Conservation (phyloP, 2,329 filamentous ascomycete species). For the Stagonosporopsis tanaceti region DNA sequence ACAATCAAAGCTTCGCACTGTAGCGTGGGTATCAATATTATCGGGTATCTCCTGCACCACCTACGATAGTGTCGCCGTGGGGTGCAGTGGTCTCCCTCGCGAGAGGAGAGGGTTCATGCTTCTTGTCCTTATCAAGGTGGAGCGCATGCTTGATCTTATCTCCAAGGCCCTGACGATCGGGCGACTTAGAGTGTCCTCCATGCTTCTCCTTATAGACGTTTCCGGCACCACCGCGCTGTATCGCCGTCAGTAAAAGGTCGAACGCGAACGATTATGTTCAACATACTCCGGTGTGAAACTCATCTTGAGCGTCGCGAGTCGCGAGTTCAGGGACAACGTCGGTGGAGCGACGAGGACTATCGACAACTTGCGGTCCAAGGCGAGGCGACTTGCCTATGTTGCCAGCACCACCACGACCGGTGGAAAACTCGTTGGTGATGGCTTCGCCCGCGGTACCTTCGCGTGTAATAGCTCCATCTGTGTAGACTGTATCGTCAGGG, state of each 20-base stretch:
- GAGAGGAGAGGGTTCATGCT: constrained; percentile 41
- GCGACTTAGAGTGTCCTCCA: constrained; percentile 53
- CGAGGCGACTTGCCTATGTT: constrained; percentile 52
- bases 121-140: constrained; percentile 48
- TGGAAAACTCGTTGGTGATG: constrained; percentile 51
- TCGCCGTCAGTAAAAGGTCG: constrained; percentile 20
- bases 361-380: constrained; percentile 36
- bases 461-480: constrained; percentile 56
- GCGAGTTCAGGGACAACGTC: constrained; percentile 57
- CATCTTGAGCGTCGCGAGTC: constrained; percentile 49
- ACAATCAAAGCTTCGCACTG: neutral
- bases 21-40: constrained; percentile 9
- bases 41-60: constrained; percentile 13
- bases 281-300: constrained; percentile 58
- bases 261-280: neutral
- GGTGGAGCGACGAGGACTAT: constrained; percentile 40
- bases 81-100: constrained; percentile 28
- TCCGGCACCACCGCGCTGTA: constrained; percentile 55
- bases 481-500: constrained; percentile 57
- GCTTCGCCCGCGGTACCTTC: constrained; percentile 54
- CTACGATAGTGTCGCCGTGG: constrained; percentile 8
- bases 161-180: constrained; percentile 48
- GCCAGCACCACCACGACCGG: constrained; percentile 53
- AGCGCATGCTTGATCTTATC: constrained; percentile 57
- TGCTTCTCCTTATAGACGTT: constrained; percentile 59